Base-by-base conservation (phyloP, 306 rosid species). In the Rubus parviflorus region DNA sequence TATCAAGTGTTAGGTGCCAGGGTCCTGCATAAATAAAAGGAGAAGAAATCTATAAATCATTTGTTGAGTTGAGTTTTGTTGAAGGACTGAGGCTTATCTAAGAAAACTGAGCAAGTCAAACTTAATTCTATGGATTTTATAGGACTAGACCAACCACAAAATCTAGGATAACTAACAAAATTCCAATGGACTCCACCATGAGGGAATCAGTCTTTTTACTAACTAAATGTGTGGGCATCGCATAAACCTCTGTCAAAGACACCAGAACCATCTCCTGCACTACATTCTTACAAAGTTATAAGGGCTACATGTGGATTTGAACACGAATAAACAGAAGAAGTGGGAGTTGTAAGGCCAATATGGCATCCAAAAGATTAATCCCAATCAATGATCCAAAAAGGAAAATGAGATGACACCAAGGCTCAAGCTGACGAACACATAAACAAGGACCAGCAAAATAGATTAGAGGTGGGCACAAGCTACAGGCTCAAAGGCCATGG, bases 11-110 rank as follows among this genome's bases (percentile, higher is more conserved):
- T 62, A 45, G 46, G 52, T 60, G 37, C 30, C 69, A 61, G 46
- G 58, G 15, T 45, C 58, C 70, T 45, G 46, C 47, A 16, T 17
- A 11, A 10, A 30, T 62, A 45, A 74, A 30, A 45, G 48, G 70
- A 46, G 47, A 30, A 46, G 15, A 74, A 41, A 74, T n/a, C 57
- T 14, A 30, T 25, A 74, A 8, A 47, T 74, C 78, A 56, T 22
- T 43, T 57, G 40, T 73, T 17, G 35, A 60, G 14, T 57, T 58
- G 38, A 13, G 7, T 3, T 43, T 14, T 73, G 22, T 45, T 0
- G 0, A 58, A 23, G 69, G 45, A 13, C 49, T n/a, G 2, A 17
- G n/a, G 45, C 30, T 42, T 43, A 74, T 58, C 56, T 4, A 46
- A 23, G 30, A 58, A 57, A 23, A 47, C 16, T 69, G 60, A 70